Evolutionary conservation across 2,329 filamentous ascomycete genomes (phyloP).

Genomic region (Colletotrichum sp.): DNA sequence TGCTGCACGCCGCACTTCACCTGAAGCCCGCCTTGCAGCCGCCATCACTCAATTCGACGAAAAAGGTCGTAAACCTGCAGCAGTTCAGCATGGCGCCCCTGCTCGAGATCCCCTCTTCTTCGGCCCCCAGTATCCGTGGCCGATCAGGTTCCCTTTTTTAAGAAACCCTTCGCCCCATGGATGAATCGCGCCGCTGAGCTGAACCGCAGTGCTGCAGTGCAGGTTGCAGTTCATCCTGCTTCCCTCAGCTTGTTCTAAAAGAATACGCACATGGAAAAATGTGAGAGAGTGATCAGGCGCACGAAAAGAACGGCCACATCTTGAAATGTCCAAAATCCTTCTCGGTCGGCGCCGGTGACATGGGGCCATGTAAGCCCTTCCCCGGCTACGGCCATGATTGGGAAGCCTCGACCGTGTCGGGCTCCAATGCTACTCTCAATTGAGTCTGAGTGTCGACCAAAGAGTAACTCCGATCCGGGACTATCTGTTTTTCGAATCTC

Average conservation of each 20-base stretch:
- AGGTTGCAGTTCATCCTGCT: background rate
- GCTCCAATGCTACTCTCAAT: background rate
- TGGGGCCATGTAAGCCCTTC: background rate
- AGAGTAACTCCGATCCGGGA: background rate
- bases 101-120: background rate
- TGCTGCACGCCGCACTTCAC: background rate
- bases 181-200: background rate
- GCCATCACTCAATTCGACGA: background rate
- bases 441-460: background rate
- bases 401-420: background rate
- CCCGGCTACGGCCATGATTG: background rate
- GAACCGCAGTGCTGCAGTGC: background rate
- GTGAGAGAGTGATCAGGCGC: background rate
- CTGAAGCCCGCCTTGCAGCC: background rate
- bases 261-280: background rate
- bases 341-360: background rate
- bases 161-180: background rate
- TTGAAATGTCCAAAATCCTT: background rate
- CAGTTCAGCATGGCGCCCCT: background rate
- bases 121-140: background rate
- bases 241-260: background rate
- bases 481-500: background rate
- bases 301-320: background rate
- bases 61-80: background rate
- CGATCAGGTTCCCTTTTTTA: background rate